Evolutionary conservation across 1,284 basidiomycete species (phyloP), one percentile per base, ranked within the genome.

Genomic region (Austroboletus niveus): DNA sequence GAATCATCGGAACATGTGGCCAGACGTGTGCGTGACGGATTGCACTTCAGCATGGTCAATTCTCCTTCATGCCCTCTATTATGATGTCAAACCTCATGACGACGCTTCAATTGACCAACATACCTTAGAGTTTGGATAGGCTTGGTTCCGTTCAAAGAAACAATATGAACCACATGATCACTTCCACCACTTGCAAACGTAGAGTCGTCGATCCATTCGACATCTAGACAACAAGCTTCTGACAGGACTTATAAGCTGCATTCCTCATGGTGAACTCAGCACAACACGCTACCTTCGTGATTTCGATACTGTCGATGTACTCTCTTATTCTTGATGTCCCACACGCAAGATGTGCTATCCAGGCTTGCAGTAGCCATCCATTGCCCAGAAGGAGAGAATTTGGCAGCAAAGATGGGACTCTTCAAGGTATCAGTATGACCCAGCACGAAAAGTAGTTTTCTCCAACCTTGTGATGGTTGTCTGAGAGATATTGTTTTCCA

Each of bases 1-100:
- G 73, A 72, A 58, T 93, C 91, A 62, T 93, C 90, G 1, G 89
- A 88, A 65, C 87, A 88, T 3, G 89, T 87, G 34, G 88, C 89
- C 45, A 93, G 64, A 47, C 79, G 76, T 24, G 85, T 89, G 32
- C 77, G 73, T 32, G 78, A 75, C 12, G 81, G 74, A 55, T 87
- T 89, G 61, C 79, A 81, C 63, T 84, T 85, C 54, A 93, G 78
- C 63, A 86, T 82, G 61, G 91, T 93, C 57, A 93, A 79, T 67
- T 93, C 91, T 54, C 84, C 80, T 27, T 72, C 74, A 59, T 93
- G 91, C 0, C 87, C 89, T 40, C 87, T 90, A 52, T 32, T 47
- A 47, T 45, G 41, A 45, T 7, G 41, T 70, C 31, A 66, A 31
- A 22, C 30, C 31, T 20, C 32, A 32, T 22, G 40, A 35, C 20